These are phyloP conservation scores for Wickerhamiella dianesei DNA, from an alignment of 805 yeast species.

Conservation along the genomic window DNA sequence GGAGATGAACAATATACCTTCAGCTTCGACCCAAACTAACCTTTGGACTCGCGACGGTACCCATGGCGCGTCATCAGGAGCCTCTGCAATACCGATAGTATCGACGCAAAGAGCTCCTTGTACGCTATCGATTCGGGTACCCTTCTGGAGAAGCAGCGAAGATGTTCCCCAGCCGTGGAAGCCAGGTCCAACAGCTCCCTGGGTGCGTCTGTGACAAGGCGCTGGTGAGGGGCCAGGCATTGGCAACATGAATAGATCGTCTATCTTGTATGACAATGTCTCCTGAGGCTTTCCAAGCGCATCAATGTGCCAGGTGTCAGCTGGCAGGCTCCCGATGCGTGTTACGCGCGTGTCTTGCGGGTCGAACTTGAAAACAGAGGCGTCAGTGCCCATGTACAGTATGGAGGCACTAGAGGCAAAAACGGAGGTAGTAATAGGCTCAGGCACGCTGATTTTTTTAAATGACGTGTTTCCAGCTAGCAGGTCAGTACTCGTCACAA, in stretches of 20 bases:
- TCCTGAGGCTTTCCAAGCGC: background rate
- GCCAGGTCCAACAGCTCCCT: background rate
- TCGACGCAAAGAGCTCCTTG: background rate
- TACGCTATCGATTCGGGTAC: background rate
- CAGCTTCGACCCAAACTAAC: background rate
- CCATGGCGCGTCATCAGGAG: background rate
- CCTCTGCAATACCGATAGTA: background rate
- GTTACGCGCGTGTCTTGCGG: slow-evolving; percentile 25
- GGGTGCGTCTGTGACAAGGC: background rate
- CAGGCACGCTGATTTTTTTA: background rate
- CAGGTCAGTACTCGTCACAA: background rate
- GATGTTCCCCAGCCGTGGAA: background rate
- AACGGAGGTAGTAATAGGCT: background rate
- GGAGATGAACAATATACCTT: too few species aligned
- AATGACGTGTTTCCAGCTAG: background rate
- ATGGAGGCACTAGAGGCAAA: background rate
- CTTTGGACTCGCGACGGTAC: background rate
- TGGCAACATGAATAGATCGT: background rate
- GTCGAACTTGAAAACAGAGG: slow-evolving; percentile 80
- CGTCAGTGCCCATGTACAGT: slow-evolving; percentile 56
- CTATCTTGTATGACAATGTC: background rate
- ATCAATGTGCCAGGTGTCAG: background rate
- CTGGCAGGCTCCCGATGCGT: background rate
- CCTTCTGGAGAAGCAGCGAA: background rate
- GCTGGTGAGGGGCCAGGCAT: background rate